Evolutionary conservation across 108 stramenopile species (phyloP), one percentile per base, ranked within the genome.

Genomic region (Nitzschia putrida): DNA sequence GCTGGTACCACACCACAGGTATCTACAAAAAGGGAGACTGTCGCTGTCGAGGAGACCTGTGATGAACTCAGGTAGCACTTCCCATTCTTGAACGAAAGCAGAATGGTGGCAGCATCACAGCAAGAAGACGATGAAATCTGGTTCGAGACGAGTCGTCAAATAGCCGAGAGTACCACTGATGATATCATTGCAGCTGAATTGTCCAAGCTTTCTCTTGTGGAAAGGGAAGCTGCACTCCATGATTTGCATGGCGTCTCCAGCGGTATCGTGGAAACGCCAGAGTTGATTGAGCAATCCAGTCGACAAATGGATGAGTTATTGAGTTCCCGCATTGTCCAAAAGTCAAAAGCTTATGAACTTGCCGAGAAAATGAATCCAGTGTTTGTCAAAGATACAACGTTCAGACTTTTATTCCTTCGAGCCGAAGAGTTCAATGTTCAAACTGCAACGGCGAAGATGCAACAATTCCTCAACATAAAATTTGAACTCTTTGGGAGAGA

Each of bases 401-500:
- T 66, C 18, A 12, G 50, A 18, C 51, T 66, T 7, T 26, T 13
- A 13, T 69, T 69, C 52, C 29, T 69, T 23, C 21, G 68, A 49
- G 68, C 42, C 9, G 68, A 69, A 23, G 26, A 22, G 10, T 69
- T 58, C 68, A 54, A 69, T 49, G 44, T 29, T 2, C 34, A 57
- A 49, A 10, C 38, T 11, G 68, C 68, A 21, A 29, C 45, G 2
- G 43, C 24, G 0, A 22, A 51, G 9, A 23, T 69, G 23, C 29
- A 53, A 25, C 14, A 34, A 0, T 42, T 53, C 25, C 16, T 47
- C 13, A 51, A 57, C 24, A 43, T 38, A 3, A 69, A 69, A 44
- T n/a, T 57, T 2, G 55, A 69, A 34, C 68, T 69, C 6, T 69
- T 72, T 34, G 72, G 72, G n/a, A 12, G 22, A 8, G 61, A 60